Conservation (phyloP, 768 basidiomycete genomes). For the Mycena belliarum region DNA sequence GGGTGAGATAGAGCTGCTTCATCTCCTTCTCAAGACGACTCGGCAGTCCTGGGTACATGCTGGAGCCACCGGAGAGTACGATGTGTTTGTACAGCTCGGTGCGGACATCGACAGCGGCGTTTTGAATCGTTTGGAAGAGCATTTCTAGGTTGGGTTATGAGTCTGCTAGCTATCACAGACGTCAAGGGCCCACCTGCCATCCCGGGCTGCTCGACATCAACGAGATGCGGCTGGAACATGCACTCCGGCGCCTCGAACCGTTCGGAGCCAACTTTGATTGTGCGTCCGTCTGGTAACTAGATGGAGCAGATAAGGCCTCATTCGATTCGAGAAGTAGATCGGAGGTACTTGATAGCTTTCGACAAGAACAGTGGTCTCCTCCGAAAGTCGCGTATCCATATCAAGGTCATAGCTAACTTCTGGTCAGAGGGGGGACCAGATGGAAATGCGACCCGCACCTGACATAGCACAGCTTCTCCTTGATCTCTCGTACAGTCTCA, state of each 20-base stretch:
- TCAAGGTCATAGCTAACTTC: slow-evolving; percentile 88
- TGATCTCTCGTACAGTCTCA: slow-evolving; percentile 98
- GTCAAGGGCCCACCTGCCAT: slow-evolving; percentile 68
- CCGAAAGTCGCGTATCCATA: slow-evolving; percentile 86
- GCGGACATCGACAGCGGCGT: slow-evolving; percentile 87
- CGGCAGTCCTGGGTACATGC: slow-evolving; percentile 98
- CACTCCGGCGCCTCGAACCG: slow-evolving; percentile 99
- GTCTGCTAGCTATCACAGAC: not conserved
- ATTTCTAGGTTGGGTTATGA: slow-evolving; percentile 58
- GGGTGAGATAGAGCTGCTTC: slow-evolving; percentile 96
- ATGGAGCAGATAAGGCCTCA: slow-evolving; percentile 9
- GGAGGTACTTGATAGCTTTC: slow-evolving; percentile 88
- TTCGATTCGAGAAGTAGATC: not conserved
- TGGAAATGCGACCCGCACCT: slow-evolving; percentile 50
- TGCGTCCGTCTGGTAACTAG: slow-evolving; percentile 92
- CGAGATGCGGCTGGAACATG: slow-evolving; percentile 99
- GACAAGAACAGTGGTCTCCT: slow-evolving; percentile 95
- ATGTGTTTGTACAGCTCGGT: slow-evolving; percentile 96
- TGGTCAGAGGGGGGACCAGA: not conserved
- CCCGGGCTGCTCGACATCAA: slow-evolving; percentile 95
- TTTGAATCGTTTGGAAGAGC: slow-evolving; percentile 94
- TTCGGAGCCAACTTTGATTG: slow-evolving; percentile 96
- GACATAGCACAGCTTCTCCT: slow-evolving; percentile 98
- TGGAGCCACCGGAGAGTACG: slow-evolving; percentile 95
- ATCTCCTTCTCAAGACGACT: slow-evolving; percentile 98